A percentile compares a stretch with the other conserved stretches of the same genome.
phyloP scores from a whole-genome alignment of 768 basidiomycete species.

The Lactarius sp. region DNA sequence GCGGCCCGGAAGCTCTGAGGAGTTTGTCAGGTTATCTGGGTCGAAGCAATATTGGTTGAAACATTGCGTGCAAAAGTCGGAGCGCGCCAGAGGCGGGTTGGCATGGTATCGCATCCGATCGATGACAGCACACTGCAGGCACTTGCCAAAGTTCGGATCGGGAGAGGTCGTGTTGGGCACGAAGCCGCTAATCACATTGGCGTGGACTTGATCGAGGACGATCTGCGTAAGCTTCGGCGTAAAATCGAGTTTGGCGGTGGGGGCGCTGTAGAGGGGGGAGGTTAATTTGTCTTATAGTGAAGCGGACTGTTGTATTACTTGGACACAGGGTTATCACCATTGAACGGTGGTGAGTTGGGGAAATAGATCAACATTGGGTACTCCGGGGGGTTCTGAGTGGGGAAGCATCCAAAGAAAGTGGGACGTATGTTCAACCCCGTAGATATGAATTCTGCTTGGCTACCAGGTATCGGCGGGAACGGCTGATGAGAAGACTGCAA shows the following conservation, averaged over 20 bases:
- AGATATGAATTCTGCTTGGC: slow-evolving; percentile 46
- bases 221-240: slow-evolving; percentile 46
- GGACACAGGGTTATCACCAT: slow-evolving; percentile 55
- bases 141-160: slow-evolving; percentile 54
- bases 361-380: slow-evolving; percentile 71
- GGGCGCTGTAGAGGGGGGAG: slow-evolving; percentile 38
- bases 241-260: slow-evolving; percentile 59
- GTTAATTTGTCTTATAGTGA: neutral
- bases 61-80: slow-evolving; percentile 29
- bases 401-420: slow-evolving; percentile 78
- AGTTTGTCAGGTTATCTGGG: slow-evolving; percentile 26
- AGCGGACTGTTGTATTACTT: slow-evolving; percentile 41
- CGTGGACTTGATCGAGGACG: slow-evolving; percentile 58
- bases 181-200: slow-evolving; percentile 56
- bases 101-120: slow-evolving; percentile 33
- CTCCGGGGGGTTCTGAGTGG: slow-evolving; percentile 42
- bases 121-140: slow-evolving; percentile 65
- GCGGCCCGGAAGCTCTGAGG: slow-evolving; percentile 34
- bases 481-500: slow-evolving; percentile 49
- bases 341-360: slow-evolving; percentile 69
- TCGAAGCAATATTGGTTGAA: slow-evolving; percentile 33
- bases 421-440: slow-evolving; percentile 62
- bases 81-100: slow-evolving; percentile 25
- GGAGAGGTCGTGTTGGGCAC: slow-evolving; percentile 50
- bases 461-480: slow-evolving; percentile 60